Evolutionary conservation across 495 filamentous ascomycete species (phyloP).

Genomic region (Chaetomidium leptoderma): DNA sequence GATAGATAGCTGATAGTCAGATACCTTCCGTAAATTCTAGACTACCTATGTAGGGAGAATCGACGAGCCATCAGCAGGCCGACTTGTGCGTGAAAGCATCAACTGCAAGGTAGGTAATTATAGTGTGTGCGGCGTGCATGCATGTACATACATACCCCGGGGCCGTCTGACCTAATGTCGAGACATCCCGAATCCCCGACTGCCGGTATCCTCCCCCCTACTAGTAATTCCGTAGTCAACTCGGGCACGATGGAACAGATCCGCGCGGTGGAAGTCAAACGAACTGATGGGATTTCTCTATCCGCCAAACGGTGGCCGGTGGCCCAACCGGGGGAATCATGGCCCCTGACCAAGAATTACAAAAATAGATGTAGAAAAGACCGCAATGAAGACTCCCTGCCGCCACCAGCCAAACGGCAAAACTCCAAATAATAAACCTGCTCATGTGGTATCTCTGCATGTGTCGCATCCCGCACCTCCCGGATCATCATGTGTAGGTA

Average conservation of each 20-base stretch:
- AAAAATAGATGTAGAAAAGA: neutral
- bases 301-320: neutral
- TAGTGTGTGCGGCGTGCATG: no score
- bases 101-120: no score
- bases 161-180: no score
- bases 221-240: neutral
- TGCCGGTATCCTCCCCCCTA: no score
- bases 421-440: neutral
- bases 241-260: neutral
- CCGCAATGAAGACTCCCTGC: neutral
- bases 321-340: neutral
- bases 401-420: neutral
- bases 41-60: no score
- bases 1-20: no score
- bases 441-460: conserved; percentile 14
- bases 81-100: no score
- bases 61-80: no score
- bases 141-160: no score
- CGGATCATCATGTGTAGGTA: neutral
- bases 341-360: neutral
- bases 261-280: neutral
- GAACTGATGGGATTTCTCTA: neutral
- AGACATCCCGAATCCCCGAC: no score
- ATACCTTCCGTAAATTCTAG: no score
- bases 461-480: neutral